Evolutionary conservation across 2,329 filamentous ascomycete species (phyloP), one percentile per base, ranked within the genome.

Genomic region (Fusarium sp.): DNA sequence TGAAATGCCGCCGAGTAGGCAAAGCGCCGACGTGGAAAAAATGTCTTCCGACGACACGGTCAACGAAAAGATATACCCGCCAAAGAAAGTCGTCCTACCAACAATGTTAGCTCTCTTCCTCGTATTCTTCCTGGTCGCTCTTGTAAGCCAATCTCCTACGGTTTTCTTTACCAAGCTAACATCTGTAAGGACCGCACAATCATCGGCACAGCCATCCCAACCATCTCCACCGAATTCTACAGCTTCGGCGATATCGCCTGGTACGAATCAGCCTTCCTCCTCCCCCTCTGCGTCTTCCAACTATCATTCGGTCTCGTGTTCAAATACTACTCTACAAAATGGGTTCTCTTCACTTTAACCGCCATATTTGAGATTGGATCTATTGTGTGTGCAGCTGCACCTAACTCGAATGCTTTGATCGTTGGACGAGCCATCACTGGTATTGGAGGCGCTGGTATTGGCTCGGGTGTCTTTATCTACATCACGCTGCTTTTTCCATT

Each of bases 221-320:
- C 68, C 3, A 71, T 71, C 39, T 71, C 68, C 8, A 35, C 67
- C 20, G 68, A 71, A 0, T 71, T 71, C 25, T 14, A 71, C 27
- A 71, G 67, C 35, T 71, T 71, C 7, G 63, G 68, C 3, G 68
- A 71, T 9, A 71, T 71, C 4, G 67, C 68, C 0, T 71, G 68
- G 68, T 71, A 71, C 39, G 68, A 71, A 56, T 71, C 68, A 0
- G 68, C 68, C 12, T 71, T 71, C 9, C 62, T 71, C 3, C 62
- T 71, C 0, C 67, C 68, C 4, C 68, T 71, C 31, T 71, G 62
- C 18, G 68, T 71, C 13, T 62, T 71, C n/a, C 68, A 71, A 22
- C 27, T 71, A 5, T 71, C 68, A 0, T 70, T 70, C 22, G 68
- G 68, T 0, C 68, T 70, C 1, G 44, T 70, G 10, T 70, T 70